Percentiles rank a stretch among this genome's conserved stretches.
Evolutionary conservation across 257 asterid species (phyloP).

Genomic region (Solanum medicagineum): DNA sequence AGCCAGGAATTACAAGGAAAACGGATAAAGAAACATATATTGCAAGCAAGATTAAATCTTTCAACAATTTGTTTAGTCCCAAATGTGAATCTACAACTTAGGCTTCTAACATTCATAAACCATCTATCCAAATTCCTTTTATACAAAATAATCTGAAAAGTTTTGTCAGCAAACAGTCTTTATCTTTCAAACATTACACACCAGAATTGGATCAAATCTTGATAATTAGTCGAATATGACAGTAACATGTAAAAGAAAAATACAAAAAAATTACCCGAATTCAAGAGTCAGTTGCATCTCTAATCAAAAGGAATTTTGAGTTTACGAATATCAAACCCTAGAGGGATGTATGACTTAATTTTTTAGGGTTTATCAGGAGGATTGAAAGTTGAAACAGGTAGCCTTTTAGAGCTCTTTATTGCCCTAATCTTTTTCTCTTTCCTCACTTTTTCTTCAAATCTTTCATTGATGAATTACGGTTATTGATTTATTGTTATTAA

Average conservation of each 20-base stretch:
- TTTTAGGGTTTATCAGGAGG: neutral
- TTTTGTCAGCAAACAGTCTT: neutral
- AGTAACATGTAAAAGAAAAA: neutral
- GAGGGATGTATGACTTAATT: neutral
- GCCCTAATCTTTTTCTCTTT: neutral
- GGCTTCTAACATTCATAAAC: neutral
- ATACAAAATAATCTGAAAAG: neutral
- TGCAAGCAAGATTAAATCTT: neutral
- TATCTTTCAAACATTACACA: neutral
- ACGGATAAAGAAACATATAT: neutral
- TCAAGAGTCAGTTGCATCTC: slow-evolving; percentile 77
- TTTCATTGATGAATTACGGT: no score
- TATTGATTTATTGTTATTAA: no score
- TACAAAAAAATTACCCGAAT: slow-evolving; percentile 42
- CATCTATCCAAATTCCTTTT: neutral
- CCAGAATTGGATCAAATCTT: neutral
- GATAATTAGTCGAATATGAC: neutral
- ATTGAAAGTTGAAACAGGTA: neutral
- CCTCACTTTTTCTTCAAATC: neutral
- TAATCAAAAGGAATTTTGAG: neutral
- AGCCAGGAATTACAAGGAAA: neutral
- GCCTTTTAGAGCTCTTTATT: neutral
- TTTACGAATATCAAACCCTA: neutral
- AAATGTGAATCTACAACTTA: neutral
- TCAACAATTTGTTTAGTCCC: neutral